Base-by-base conservation (phyloP, 2,329 filamentous ascomycete species). In the Penicillium sp. region DNA sequence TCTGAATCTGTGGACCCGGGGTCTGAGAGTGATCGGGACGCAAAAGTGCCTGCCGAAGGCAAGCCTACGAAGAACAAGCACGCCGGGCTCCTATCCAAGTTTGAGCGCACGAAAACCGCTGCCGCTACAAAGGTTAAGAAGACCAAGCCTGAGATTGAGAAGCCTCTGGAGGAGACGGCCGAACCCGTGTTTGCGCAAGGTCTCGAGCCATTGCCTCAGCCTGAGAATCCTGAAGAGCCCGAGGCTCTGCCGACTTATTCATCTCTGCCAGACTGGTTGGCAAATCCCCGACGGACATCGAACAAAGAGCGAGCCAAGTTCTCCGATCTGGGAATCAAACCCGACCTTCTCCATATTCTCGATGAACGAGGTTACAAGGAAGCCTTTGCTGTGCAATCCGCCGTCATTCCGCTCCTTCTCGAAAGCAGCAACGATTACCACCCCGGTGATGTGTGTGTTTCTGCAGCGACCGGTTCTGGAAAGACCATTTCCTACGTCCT, bases 401-500 rank as follows among this genome's bases (percentile, higher is more conserved):
- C 84, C 1, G 79, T 93, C 0, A 78, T 98, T 24, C 91, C 92
- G 0, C 76, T 95, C 35, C 78, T 98, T 4, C 75, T 95, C 3
- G 84, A 82, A 20, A 81, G 79, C 0, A 78, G 80, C 37, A 75
- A 79, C 48, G 74, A 80, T 29, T 78, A 83, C 31, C 78, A 83
- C 31, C 73, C 80, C 1, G 87, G 89, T 4, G 93, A 98, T 67
- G 71, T 98, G 4, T 86, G 95, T 39, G 85, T 98, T 2, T 93
- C 90, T 6, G 93, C 95, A 0, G 88, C 92, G 1, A 98, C 93
- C 0, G 93, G 93, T 7, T 97, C 93, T 0, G 93, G 93, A 49
- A 98, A 98, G 67, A 98, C 93, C 0, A 71, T 98, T 13, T 87
- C 92, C 0, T 98, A 98, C 63, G 82, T 92, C 0, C 74, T 98